phyloP scores from a whole-genome alignment of 352 stramenopile species.

The Peronosclerospora sorghi region DNA sequence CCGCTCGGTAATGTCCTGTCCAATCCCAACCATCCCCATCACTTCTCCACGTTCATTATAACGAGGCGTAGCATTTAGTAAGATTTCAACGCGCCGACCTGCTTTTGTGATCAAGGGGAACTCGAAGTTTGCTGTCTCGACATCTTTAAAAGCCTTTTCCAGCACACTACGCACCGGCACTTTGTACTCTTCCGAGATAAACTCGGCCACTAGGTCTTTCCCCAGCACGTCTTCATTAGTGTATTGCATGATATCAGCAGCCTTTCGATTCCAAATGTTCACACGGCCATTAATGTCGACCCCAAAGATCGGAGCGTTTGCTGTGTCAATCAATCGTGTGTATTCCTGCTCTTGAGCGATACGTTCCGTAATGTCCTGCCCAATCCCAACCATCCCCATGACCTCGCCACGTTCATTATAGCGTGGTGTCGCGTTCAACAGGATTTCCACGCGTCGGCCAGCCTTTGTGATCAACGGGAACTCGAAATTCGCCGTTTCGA shows the following conservation, averaged over 20 bases:
- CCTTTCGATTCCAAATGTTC: constrained; percentile 90
- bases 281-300: constrained; percentile 71
- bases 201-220: constrained; percentile 82
- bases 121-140: constrained; percentile 77
- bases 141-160: constrained; percentile 44
- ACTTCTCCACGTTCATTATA: constrained; percentile 72
- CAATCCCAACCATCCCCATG: constrained; percentile 76
- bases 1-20: constrained; percentile 72
- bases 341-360: constrained; percentile 88
- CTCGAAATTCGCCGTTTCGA: constrained; percentile 74
- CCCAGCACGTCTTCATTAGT: constrained; percentile 82
- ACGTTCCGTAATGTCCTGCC: constrained; percentile 78
- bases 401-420: constrained; percentile 71
- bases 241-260: constrained; percentile 86
- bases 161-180: constrained; percentile 49
- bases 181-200: constrained; percentile 77
- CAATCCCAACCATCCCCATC: constrained; percentile 83
- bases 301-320: constrained; percentile 86
- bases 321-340: constrained; percentile 77
- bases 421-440: constrained; percentile 65
- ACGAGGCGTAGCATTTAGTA: constrained; percentile 76
- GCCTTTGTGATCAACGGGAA: constrained; percentile 73
- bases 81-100: constrained; percentile 64
- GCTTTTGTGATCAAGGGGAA: constrained; percentile 79
- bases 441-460: constrained; percentile 61